Conservation (phyloP, 441 rosid species). For the Theobroma grandiflorum region DNA sequence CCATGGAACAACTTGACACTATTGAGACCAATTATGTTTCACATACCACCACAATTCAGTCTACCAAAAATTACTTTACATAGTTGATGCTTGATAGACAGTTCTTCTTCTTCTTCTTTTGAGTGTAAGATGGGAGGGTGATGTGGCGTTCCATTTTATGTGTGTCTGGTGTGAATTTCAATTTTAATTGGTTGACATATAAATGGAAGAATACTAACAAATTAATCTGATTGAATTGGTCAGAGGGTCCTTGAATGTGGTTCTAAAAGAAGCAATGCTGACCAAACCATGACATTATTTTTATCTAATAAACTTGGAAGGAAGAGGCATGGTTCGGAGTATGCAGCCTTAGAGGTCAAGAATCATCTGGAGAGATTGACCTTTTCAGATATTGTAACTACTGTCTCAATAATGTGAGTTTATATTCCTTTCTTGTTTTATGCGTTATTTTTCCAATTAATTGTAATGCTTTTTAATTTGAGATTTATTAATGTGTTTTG, state of each 20-base stretch:
- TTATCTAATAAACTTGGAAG: conserved; percentile 80
- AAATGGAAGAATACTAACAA: conserved; percentile 20
- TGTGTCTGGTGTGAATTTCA: not conserved
- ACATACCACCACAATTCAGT: not conserved
- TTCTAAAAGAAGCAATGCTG: conserved; percentile 60
- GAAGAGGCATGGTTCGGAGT: conserved; percentile 86
- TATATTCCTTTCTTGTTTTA: conserved; percentile 13
- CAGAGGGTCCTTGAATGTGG: conserved; percentile 96
- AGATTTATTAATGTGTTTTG: conserved; percentile 38
- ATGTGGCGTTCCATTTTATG: not conserved
- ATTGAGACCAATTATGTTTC: not conserved
- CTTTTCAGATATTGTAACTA: conserved; percentile 80
- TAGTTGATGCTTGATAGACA: not conserved
- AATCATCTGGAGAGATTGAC: conserved; percentile 74
- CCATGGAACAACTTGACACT: not conserved
- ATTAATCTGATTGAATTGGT: conserved; percentile 42
- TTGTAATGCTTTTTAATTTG: conserved; percentile 18
- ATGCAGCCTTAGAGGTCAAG: conserved; percentile 83
- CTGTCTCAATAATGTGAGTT: conserved; percentile 81
- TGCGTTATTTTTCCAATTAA: conserved; percentile 20
- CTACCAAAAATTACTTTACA: not conserved
- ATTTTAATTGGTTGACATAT: not conserved
- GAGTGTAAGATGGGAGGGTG: not conserved
- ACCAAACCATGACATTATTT: conserved; percentile 73
- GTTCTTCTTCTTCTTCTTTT: not conserved